Evolutionary conservation across 345 rosid species (phyloP).

Genomic region (Angophora floribunda): DNA sequence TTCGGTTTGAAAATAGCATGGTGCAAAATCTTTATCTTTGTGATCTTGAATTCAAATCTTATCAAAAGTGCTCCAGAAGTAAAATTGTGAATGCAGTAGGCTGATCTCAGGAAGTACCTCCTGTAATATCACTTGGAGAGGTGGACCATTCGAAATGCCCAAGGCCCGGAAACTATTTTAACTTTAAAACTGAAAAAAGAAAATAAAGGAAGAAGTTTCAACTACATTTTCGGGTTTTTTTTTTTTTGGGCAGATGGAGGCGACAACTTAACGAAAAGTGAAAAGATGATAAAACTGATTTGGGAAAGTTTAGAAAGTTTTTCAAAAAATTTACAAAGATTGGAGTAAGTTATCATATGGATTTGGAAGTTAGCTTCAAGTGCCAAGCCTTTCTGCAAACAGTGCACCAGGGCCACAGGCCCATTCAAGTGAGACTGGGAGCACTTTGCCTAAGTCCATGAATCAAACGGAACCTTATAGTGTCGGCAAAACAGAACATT

Average conservation of each 20-base stretch:
- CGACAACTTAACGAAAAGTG: neutral
- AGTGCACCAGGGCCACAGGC: neutral
- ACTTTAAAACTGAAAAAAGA: neutral
- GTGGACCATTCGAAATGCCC: neutral
- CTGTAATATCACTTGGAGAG: neutral
- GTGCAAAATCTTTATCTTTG: neutral
- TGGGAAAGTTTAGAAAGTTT: neutral
- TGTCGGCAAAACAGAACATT: neutral
- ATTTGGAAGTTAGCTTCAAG: neutral
- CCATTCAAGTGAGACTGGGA: neutral
- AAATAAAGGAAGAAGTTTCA: neutral
- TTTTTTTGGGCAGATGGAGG: fast-evolving
- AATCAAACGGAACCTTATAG: neutral
- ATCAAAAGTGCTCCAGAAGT: neutral
- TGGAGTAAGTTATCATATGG: neutral
- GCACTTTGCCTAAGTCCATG: neutral
- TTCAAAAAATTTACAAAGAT: neutral
- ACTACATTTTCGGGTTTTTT: neutral
- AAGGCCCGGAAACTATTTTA: fast-evolving
- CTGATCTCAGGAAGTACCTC: fast-evolving
- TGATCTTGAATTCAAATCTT: neutral
- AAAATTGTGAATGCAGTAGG: neutral
- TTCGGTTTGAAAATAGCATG: fast-evolving
- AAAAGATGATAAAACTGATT: neutral
- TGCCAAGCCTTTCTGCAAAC: neutral